Evolutionary conservation across 1,284 basidiomycete genomes (phyloP).

Genomic region (Sporisorium graminicola): DNA sequence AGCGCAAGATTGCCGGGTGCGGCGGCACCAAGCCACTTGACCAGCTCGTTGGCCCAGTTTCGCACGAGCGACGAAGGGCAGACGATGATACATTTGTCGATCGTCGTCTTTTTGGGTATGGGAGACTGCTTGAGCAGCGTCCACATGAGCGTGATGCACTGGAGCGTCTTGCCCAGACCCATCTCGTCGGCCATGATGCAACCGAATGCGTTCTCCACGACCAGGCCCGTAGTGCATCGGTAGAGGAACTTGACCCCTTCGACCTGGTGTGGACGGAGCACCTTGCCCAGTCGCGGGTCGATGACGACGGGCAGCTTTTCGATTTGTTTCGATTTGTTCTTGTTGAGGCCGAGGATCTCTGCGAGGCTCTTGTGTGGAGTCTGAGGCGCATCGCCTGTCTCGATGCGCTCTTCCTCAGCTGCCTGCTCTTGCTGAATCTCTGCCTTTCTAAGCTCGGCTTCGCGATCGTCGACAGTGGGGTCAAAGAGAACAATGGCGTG

Average conservation of each 20-base stretch:
- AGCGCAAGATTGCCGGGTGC: conserved; percentile 66
- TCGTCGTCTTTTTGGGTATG: conserved; percentile 83
- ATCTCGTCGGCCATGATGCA: conserved; percentile 99
- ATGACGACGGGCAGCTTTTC: conserved; percentile 97
- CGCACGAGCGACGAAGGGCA: conserved; percentile 96
- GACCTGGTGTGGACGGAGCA: conserved; percentile 65
- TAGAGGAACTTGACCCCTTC: conserved; percentile 95
- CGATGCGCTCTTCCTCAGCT: conserved; percentile 39
- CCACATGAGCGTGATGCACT: conserved; percentile 96
- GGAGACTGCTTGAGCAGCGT: conserved; percentile 98
- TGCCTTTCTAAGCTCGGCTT: conserved; percentile 58
- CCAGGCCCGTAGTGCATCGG: conserved; percentile 91
- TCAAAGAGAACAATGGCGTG: conserved; percentile 98
- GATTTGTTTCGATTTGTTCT: conserved; percentile 47
- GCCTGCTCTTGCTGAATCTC: conserved; percentile 44
- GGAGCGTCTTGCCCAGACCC: conserved; percentile 89
- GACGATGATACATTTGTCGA: conserved; percentile 97
- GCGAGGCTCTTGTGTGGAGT: conserved; percentile 92
- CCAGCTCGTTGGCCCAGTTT: conserved; percentile 97
- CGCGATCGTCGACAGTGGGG: conserved; percentile 84
- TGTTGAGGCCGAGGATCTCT: conserved; percentile 78
- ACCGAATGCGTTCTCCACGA: conserved; percentile 91
- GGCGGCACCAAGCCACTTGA: conserved; percentile 66
- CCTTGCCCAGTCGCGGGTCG: conserved; percentile 85
- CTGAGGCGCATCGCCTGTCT: conserved; percentile 26